Evolutionary conservation across 2,329 filamentous ascomycete species (phyloP).

Genomic region (Lasiodiplodia hormozganensis): DNA sequence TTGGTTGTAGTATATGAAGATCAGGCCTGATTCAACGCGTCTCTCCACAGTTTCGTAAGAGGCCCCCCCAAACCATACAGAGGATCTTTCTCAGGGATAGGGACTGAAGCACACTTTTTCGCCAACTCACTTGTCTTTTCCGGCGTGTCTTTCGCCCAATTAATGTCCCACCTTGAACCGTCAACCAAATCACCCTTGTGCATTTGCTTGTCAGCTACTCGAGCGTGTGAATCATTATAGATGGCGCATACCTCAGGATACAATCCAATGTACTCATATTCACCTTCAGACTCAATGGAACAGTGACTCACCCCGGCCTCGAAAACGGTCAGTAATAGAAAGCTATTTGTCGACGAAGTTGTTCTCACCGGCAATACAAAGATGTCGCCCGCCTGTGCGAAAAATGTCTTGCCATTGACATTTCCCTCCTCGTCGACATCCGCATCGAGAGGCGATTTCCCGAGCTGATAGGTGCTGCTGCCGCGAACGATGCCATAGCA

Average conservation of each 20-base stretch:
- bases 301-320: background rate
- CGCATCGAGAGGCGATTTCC: background rate
- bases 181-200: background rate
- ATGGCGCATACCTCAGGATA: slow-evolving; percentile 1
- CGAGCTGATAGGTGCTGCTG: slow-evolving; percentile 5
- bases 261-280: slow-evolving; percentile 11
- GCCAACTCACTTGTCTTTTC: slow-evolving; percentile 10
- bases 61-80: background rate
- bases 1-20: too few species aligned
- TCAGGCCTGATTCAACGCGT: background rate
- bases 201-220: background rate
- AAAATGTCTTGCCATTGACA: background rate
- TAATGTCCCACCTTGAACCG: background rate
- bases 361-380: slow-evolving; percentile 3
- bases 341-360: background rate
- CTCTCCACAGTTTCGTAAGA: slow-evolving; percentile 2
- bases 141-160: background rate
- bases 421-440: background rate
- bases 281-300: background rate
- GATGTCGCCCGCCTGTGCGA: background rate
- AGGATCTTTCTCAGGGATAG: slow-evolving; percentile 4
- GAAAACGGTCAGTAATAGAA: background rate
- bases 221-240: background rate
- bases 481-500: slow-evolving; percentile 17
- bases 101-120: background rate